phyloP scores from a whole-genome alignment of 345 rosid genomes.

The thale cress (Arabidopsis thaliana) region DNA sequence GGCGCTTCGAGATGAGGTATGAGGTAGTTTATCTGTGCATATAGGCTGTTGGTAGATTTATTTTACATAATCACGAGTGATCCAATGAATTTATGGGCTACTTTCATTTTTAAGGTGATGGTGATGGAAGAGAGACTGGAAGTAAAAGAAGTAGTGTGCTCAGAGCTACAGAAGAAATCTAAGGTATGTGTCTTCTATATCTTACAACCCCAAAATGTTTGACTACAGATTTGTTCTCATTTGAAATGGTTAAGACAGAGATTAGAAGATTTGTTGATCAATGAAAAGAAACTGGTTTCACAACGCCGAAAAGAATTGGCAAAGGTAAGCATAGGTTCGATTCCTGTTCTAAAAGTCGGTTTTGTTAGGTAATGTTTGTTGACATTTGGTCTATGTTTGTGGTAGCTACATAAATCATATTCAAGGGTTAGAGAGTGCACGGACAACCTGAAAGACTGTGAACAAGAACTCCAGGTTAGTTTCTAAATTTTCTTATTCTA shows the following conservation, averaged over 20 bases:
- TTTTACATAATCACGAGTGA: not conserved
- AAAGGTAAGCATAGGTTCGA: conserved; percentile 52
- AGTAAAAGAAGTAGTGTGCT: conserved; percentile 55
- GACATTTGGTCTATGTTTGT: conserved; percentile 32
- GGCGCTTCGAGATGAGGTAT: conserved; percentile 69
- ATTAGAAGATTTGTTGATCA: conserved; percentile 69
- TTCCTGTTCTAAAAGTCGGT: not conserved
- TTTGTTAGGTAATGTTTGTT: conserved; percentile 21
- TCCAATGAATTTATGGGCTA: conserved; percentile 20
- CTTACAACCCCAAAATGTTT: conserved; percentile 16
- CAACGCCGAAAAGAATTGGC: conserved; percentile 63
- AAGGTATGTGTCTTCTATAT: conserved; percentile 53
- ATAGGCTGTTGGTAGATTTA: conserved; percentile 1
- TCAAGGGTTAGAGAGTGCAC: conserved; percentile 67
- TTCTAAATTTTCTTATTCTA: conserved; percentile 12
- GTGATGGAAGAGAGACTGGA: conserved; percentile 56
- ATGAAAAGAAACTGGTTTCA: conserved; percentile 68
- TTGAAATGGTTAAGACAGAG: conserved; percentile 57
- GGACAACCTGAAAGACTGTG: conserved; percentile 65
- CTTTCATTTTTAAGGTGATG: conserved; percentile 53
- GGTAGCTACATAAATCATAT: conserved; percentile 72
- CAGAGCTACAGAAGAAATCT: conserved; percentile 64
- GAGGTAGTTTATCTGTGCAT: conserved; percentile 16
- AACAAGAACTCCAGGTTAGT: conserved; percentile 82
- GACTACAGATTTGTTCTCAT: conserved; percentile 31